A percentile compares a stretch with the other conserved stretches of the same genome.
Evolutionary conservation across 768 basidiomycete genomes (phyloP).

Genomic region (Chiua virens): DNA sequence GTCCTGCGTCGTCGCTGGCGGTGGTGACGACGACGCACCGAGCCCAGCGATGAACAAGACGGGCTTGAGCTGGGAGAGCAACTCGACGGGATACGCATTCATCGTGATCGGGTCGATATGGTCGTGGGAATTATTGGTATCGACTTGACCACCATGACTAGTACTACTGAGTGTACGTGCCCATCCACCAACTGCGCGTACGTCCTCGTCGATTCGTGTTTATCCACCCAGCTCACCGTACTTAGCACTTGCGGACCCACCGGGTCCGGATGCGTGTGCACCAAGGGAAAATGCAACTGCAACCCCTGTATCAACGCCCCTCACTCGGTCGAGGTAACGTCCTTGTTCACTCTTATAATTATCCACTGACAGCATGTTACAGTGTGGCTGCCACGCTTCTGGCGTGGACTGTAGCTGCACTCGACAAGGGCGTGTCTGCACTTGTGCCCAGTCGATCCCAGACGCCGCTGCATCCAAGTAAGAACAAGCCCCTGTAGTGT

Average conservation of each 20-base stretch:
- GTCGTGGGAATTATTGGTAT: constrained; percentile 1
- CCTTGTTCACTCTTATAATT: too few relatives aligned
- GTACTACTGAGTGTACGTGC: constrained; percentile 25
- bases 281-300: constrained; percentile 33
- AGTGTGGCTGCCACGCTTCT: constrained; percentile 26
- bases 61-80: constrained; percentile 85
- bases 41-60: constrained; percentile 72
- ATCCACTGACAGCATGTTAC: not conserved
- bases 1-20: constrained; percentile 45
- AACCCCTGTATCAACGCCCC: constrained; percentile 29
- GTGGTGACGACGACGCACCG: constrained; percentile 12
- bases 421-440: constrained; percentile 9
- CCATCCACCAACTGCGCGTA: constrained; percentile 26
- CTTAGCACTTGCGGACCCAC: constrained; percentile 31
- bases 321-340: constrained; percentile 21
- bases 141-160: constrained; percentile 16
- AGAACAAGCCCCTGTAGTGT: too few relatives aligned
- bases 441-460: not conserved
- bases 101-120: constrained; percentile 38
- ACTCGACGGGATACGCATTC: constrained; percentile 92
- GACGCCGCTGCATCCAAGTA: too few relatives aligned
- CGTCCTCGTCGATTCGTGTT: not conserved
- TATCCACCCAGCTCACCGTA: not conserved
- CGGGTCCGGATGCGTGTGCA: constrained; percentile 33
- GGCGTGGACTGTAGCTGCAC: constrained; percentile 20